Percentiles rank a stretch among this genome's conserved stretches.
phyloP scores from a whole-genome alignment of 176 grass and related monocot species.

The Carex myosuroides region DNA sequence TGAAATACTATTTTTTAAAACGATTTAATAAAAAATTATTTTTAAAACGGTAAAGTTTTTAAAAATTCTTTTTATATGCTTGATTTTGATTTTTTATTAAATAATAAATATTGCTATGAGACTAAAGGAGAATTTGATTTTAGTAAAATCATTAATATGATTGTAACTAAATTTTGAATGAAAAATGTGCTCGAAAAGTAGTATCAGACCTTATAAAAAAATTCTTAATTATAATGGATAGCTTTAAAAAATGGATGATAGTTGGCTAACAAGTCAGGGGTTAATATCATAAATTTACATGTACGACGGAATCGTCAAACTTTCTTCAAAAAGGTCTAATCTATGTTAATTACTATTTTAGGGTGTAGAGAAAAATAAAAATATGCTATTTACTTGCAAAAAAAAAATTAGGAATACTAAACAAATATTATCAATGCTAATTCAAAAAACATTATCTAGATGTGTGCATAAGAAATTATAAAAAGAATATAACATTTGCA shows the following conservation, averaged over 20 bases:
- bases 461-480: not conserved
- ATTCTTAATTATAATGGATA: not conserved
- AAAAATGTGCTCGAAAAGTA: not conserved
- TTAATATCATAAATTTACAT: not conserved
- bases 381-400: not conserved
- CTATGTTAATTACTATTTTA: not conserved
- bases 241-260: not conserved
- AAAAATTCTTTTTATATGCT: not conserved
- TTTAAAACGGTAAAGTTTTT: too few species aligned
- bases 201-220: not conserved
- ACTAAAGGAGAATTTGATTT: not conserved
- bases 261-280: too few species aligned
- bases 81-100: not conserved
- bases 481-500: not conserved
- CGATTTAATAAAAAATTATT: not conserved
- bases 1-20: not conserved
- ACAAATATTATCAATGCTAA: not conserved
- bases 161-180: not conserved
- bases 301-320: not conserved
- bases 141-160: not conserved
- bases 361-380: not conserved
- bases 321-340: not conserved
- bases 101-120: not conserved
- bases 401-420: not conserved
- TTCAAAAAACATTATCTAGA: not conserved